Evolutionary conservation across 2,329 filamentous ascomycete genomes (phyloP), one percentile per base, ranked within the genome.

Genomic region (Leptographium radiaticola): DNA sequence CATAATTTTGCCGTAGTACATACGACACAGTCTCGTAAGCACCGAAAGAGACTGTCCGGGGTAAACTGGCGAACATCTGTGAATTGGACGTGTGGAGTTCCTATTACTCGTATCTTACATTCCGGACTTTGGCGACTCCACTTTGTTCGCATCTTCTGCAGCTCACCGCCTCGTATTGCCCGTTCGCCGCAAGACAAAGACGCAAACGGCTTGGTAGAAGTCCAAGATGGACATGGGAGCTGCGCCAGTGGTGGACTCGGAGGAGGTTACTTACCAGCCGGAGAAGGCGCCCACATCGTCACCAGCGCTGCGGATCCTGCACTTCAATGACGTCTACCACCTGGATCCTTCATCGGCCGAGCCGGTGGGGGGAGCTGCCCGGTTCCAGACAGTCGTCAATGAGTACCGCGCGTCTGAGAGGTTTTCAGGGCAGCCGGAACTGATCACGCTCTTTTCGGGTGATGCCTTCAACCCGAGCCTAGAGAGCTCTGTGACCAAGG

Each of bases 251-350:
- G 18, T 4, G 9, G 46, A 49, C 31, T 13, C 42, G 20, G 56
- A 57, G 31, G 53, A 55, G 11, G 59, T 66, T 12, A 68, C 65
- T 2, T 68, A 62, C 55, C 62, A 61, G 53, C 66, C 65, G 4
- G 65, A 64, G 34, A 58, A 54, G 30, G 53, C 55, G 9, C 56
- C 58, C 6, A 54, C 59, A 10, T 58, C 62, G 4, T 61, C 66
- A 15, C 86, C 88, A 46, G 85, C 89, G 65, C 70, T 95, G 51
- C 82, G 89, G n/a, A 69, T 95, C 53, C 66, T 95, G 36, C 90
- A 95, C 70, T 95, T 86, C 75, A 95, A 95, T 68, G 89, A 96
- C 69, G 89, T 95, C 56, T 95, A 95, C 67, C 90, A 95, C 62
- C 79, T 95, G 53, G 89, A 95, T 60, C 65, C 70, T 2, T 74